Base-by-base conservation (phyloP, 148 eudicot species). In the Nyssa sinensis region DNA sequence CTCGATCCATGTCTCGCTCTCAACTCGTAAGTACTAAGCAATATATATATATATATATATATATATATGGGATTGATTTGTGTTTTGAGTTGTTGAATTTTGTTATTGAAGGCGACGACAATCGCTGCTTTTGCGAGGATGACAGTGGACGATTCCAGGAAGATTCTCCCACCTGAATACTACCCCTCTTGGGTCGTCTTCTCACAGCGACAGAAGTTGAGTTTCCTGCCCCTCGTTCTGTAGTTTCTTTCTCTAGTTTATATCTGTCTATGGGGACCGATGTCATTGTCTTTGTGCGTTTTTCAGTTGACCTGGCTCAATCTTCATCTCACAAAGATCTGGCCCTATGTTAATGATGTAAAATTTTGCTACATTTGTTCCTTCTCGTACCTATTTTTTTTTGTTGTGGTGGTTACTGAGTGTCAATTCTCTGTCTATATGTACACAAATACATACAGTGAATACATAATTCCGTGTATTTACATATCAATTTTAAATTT, bases 181-280 rank as follows among this genome's bases (percentile, higher is more conserved):
- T 95, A 93, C 59, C 99, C 99, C 29, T 90, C 99, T 2, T 95
- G 99, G 97, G 93, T 95, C 47, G 97, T 92, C 72, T 95, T 95
- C 84, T 88, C 99, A 1, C 88, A 86, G 73, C 83, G 84, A 57
- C 99, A 95, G 82, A 95, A 95, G 94, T 95, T 92, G 35, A 33
- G 61, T 74, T 37, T 21, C 7, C 47, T 37, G n/a, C n/a, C n/a
- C n/a, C n/a, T 24, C n/a, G n/a, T n/a, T n/a, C n/a, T n/a, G n/a
- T n/a, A n/a, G n/a, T 60, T n/a, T 25, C 47, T 34, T 33, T 57
- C 60, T 68, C 67, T n/a, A n/a, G n/a, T 34, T 1, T 21, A 7
- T 53, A 1, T 41, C 24, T 23, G 23, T 53, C 2, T 53, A 1
- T 53, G 53, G 14, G 33, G 7, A 55, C 67, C 55, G 71, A 64